These are phyloP conservation scores for Auricularia sp. DNA, from an alignment of 768 basidiomycete species.

Conservation along the genomic window DNA sequence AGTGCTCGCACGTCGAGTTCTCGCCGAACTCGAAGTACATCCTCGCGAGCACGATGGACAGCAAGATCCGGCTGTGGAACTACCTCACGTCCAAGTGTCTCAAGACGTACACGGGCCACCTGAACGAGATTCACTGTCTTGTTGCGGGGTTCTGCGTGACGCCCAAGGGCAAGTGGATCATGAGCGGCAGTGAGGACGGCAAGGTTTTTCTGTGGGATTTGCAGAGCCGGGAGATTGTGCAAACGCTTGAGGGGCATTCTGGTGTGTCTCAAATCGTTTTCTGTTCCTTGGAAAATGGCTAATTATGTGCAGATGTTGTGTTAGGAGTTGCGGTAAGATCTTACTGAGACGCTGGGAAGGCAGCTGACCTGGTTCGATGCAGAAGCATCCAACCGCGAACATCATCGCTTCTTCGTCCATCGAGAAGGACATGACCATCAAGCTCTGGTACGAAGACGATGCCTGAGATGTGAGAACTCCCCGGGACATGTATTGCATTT, in stretches of 20 bases:
- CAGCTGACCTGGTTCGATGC: slow-evolving; percentile 5
- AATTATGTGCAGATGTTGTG: slow-evolving; percentile 45
- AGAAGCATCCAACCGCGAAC: slow-evolving; percentile 68
- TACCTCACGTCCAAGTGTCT: slow-evolving; percentile 83
- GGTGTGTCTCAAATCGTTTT: slow-evolving; percentile 35
- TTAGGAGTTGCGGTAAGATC: slow-evolving; percentile 57
- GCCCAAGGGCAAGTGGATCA: slow-evolving; percentile 48
- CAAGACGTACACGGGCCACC: slow-evolving; percentile 85
- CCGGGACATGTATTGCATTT: too few species aligned
- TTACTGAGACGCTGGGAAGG: slow-evolving; percentile 12
- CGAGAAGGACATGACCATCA: slow-evolving; percentile 80
- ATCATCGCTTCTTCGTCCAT: slow-evolving; percentile 84
- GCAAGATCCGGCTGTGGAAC: slow-evolving; percentile 90
- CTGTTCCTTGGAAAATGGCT: neutral
- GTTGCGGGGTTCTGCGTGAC: slow-evolving; percentile 55
- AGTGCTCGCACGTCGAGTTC: slow-evolving; percentile 83
- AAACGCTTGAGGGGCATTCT: slow-evolving; percentile 70
- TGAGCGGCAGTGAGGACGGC: slow-evolving; percentile 84
- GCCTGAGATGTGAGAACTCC: too few species aligned
- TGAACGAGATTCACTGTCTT: slow-evolving; percentile 77
- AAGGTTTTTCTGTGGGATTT: slow-evolving; percentile 88
- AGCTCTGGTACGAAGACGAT: slow-evolving; percentile 58
- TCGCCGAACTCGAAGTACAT: slow-evolving; percentile 89
- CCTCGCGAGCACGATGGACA: slow-evolving; percentile 87
- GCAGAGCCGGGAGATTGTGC: slow-evolving; percentile 66